Percentiles rank a stretch among this genome's conserved stretches.
Evolutionary conservation across 495 filamentous ascomycete genomes (phyloP).

Genomic region (Tuber borchii): DNA sequence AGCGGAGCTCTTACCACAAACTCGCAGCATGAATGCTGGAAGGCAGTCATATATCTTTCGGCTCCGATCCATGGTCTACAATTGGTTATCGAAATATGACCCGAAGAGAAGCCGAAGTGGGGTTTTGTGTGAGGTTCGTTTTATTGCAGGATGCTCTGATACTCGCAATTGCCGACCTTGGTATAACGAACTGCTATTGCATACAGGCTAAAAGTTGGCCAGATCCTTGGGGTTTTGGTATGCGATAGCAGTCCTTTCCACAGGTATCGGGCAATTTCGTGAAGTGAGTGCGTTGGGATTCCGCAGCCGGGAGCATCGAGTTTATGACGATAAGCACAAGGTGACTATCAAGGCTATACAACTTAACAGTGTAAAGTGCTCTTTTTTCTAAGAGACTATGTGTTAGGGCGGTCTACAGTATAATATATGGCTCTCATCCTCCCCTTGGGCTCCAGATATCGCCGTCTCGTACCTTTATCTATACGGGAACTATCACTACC

Average conservation of each 20-base stretch:
- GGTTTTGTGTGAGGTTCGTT: background rate
- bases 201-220: too few species aligned
- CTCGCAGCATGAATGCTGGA: background rate
- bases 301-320: background rate
- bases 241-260: too few species aligned
- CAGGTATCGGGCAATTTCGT: too few species aligned
- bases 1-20: background rate
- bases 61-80: background rate
- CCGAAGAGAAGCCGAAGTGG: background rate
- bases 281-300: background rate
- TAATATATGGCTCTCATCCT: background rate
- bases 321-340: background rate
- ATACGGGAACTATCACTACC: background rate
- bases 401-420: background rate
- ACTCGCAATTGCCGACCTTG: background rate
- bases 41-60: background rate
- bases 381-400: background rate
- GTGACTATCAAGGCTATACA: background rate
- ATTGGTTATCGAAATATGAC: background rate
- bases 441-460: background rate
- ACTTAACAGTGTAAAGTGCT: background rate
- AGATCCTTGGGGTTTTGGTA: too few species aligned
- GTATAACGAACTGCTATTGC: too few species aligned
- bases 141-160: background rate
- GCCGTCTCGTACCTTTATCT: background rate